Evolutionary conservation across 1,139 yeast species (phyloP).

Genomic region (Saccharomyces uvarum): DNA sequence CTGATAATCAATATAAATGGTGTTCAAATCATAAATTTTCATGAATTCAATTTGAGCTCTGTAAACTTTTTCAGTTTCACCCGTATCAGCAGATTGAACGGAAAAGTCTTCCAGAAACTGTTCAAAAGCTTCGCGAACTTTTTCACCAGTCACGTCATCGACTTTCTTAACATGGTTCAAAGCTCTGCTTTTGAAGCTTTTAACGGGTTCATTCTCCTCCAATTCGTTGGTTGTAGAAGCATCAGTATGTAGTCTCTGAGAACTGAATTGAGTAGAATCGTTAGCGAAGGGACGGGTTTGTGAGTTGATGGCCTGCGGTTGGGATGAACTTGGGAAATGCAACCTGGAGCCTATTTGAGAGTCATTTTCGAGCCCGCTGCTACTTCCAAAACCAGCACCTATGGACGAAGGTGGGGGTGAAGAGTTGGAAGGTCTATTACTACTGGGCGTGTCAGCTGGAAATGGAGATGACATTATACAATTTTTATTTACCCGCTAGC

Average conservation of each 20-base stretch:
- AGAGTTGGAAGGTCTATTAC: conserved; percentile 21
- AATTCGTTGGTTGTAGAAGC: conserved; percentile 15
- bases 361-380: conserved; percentile 24
- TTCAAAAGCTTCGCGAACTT: conserved; percentile 86
- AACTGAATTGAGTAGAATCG: conserved; percentile 18
- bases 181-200: conserved; percentile 31
- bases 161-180: conserved; percentile 75
- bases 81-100: conserved; percentile 17
- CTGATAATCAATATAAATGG: conserved; percentile 78
- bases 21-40: conserved; percentile 66
- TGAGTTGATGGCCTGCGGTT: conserved; percentile 19
- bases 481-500: not conserved
- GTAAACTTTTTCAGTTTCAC: conserved; percentile 50
- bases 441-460: conserved; percentile 14
- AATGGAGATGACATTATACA: conserved; percentile 17
- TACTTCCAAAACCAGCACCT: conserved; percentile 28
- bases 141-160: conserved; percentile 85
- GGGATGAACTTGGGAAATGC: conserved; percentile 32
- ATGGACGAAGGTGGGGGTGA: conserved; percentile 33
- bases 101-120: conserved; percentile 63
- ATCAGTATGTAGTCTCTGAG: conserved; percentile 20
- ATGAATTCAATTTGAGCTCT: conserved; percentile 75
- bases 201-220: conserved; percentile 22
- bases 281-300: conserved; percentile 9
- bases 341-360: conserved; percentile 19